These are phyloP conservation scores for Millerago galiae DNA, from an alignment of 805 yeast genomes.

Conservation along the genomic window DNA sequence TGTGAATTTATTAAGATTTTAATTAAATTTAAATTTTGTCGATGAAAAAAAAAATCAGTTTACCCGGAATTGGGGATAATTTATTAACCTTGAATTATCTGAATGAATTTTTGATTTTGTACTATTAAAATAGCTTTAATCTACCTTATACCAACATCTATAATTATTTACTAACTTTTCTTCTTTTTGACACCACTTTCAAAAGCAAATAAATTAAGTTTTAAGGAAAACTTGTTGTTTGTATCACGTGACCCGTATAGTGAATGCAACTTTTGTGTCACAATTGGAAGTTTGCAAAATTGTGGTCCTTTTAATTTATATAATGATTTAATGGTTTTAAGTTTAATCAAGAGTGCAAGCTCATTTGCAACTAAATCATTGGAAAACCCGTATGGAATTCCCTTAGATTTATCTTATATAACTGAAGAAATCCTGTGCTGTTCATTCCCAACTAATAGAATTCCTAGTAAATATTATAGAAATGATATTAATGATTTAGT, in stretches of 20 bases:
- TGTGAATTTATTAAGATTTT: not conserved
- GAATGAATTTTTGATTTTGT: not conserved
- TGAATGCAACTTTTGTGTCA: no score
- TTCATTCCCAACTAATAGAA: conserved; percentile 60
- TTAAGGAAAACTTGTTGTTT: no score
- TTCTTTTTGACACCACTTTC: no score
- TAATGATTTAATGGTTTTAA: not conserved
- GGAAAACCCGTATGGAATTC: conserved; percentile 25
- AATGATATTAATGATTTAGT: conserved; percentile 47
- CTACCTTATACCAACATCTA: no score
- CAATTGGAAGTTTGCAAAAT: no score
- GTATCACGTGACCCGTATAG: no score
- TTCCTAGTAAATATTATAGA: conserved; percentile 40
- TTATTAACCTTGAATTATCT: no score
- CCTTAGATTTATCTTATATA: conserved; percentile 62
- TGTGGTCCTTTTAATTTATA: not conserved
- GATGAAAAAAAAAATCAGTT: conserved; percentile 1
- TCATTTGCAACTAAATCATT: conserved; percentile 12
- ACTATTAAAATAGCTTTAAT: no score
- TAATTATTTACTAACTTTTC: no score
- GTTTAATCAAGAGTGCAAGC: conserved; percentile 3
- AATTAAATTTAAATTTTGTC: not conserved
- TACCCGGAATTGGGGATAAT: not conserved
- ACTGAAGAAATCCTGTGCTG: conserved; percentile 61
- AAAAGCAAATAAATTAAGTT: no score